Conservation (phyloP, 2,329 filamentous ascomycete species). For the Botrytis cinerea region DNA sequence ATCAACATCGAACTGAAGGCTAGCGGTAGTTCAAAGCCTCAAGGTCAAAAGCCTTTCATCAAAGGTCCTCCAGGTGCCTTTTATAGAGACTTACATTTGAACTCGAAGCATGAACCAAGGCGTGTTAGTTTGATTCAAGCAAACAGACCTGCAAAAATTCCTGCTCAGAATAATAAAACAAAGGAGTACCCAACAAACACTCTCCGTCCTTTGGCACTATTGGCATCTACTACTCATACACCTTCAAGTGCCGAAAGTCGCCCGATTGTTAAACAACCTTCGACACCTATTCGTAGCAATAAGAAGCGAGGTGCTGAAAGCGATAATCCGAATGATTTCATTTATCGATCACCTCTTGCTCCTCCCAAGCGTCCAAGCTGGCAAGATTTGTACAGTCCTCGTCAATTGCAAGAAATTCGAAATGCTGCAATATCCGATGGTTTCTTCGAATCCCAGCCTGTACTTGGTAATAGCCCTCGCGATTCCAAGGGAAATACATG, state of each 20-base stretch:
- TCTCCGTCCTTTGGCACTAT: slow-evolving; percentile 34
- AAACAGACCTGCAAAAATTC: slow-evolving; percentile 18
- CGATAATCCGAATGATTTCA: slow-evolving; percentile 28
- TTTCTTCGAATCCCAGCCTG: slow-evolving; percentile 25
- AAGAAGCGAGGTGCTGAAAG: slow-evolving; percentile 1
- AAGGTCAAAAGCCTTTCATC: slow-evolving; percentile 27
- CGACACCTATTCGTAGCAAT: slow-evolving; percentile 18
- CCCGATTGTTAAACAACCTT: slow-evolving; percentile 14
- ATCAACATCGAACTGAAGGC: not conserved
- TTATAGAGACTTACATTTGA: slow-evolving; percentile 33
- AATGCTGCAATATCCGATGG: slow-evolving; percentile 33
- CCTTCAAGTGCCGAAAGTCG: not conserved
- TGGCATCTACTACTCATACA: slow-evolving; percentile 21
- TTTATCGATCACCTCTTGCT: slow-evolving; percentile 39
- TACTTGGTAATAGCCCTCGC: not conserved
- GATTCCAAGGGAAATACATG: slow-evolving; percentile 24
- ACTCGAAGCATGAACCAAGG: slow-evolving; percentile 26
- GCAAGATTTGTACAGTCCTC: slow-evolving; percentile 36
- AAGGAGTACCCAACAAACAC: slow-evolving; percentile 33
- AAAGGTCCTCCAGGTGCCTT: slow-evolving; percentile 36
- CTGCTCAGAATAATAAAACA: slow-evolving; percentile 15
- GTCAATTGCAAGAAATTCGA: slow-evolving; percentile 30
- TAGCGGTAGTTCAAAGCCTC: not conserved
- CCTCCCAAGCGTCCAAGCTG: slow-evolving; percentile 35
- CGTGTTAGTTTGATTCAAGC: slow-evolving; percentile 20